Evolutionary conservation across 148 eudicot species (phyloP).

Genomic region (Rheum nobile): DNA sequence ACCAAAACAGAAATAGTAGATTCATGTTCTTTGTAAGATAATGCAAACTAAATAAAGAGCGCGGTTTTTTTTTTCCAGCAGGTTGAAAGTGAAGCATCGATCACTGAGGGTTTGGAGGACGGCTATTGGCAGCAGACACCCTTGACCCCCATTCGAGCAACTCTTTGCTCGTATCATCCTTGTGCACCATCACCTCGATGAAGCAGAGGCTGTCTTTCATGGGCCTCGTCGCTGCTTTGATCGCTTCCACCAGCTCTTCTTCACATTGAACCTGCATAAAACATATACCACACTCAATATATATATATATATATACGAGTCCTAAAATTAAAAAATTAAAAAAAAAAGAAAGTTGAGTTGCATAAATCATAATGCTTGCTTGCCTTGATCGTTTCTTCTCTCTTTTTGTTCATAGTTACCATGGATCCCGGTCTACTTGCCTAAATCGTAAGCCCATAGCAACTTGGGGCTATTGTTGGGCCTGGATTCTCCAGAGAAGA

Average conservation of each 20-base stretch:
- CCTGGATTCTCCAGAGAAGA: too few relatives aligned
- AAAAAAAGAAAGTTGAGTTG: too few relatives aligned
- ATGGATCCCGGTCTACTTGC: too few relatives aligned
- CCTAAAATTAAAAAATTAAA: too few relatives aligned
- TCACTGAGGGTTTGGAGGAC: slow-evolving; percentile 69
- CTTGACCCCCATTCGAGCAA: slow-evolving; percentile 84
- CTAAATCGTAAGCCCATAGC: too few relatives aligned
- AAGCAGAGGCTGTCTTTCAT: slow-evolving; percentile 60
- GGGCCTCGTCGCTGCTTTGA: slow-evolving; percentile 32
- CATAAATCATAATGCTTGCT: background rate
- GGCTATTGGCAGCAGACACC: slow-evolving; percentile 62
- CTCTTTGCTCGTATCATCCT: slow-evolving; percentile 74
- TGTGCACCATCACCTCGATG: slow-evolving; percentile 67
- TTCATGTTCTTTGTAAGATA: background rate
- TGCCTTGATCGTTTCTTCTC: too few relatives aligned
- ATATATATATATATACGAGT: too few relatives aligned
- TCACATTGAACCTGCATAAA: slow-evolving; percentile 47
- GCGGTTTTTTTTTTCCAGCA: background rate
- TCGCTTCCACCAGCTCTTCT: slow-evolving; percentile 54
- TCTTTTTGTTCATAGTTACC: too few relatives aligned
- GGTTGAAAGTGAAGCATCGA: background rate
- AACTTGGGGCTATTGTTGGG: too few relatives aligned
- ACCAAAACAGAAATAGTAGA: background rate
- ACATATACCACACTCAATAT: background rate
- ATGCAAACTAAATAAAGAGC: background rate